Evolutionary conservation across 1,284 basidiomycete genomes (phyloP).

Genomic region (Neolentinus lepideus): DNA sequence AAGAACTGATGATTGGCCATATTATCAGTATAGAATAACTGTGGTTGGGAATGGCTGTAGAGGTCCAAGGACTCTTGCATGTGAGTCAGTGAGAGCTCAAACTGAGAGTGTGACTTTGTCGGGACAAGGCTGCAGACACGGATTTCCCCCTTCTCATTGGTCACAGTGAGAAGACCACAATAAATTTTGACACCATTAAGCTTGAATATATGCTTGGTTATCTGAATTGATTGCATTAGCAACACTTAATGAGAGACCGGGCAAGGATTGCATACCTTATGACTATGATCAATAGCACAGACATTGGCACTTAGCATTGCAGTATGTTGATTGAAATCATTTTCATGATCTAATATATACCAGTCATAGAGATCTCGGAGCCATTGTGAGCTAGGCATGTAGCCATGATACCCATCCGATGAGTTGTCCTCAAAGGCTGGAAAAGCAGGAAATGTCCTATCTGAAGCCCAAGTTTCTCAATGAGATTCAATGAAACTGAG

Average conservation of each 20-base stretch:
- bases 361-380: slow-evolving; percentile 19
- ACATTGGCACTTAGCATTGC: slow-evolving; percentile 16
- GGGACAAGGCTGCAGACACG: slow-evolving; percentile 18
- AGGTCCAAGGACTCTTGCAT: slow-evolving; percentile 14
- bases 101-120: slow-evolving; percentile 22
- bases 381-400: slow-evolving; percentile 16
- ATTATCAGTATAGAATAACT: slow-evolving; percentile 20
- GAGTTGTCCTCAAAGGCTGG: slow-evolving; percentile 13
- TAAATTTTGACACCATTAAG: slow-evolving; percentile 19
- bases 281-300: slow-evolving; percentile 21
- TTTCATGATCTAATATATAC: slow-evolving; percentile 17
- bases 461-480: too few species aligned
- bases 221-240: slow-evolving; percentile 9
- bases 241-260: slow-evolving; percentile 3
- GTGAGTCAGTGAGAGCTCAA: slow-evolving; percentile 12
- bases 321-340: slow-evolving; percentile 18
- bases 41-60: slow-evolving; percentile 15
- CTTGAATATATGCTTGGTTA: slow-evolving; percentile 20
- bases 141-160: slow-evolving; percentile 22
- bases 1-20: slow-evolving; percentile 18
- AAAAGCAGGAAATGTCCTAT: slow-evolving; percentile 9
- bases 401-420: slow-evolving; percentile 14
- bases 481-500: slow-evolving; percentile 1
- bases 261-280: slow-evolving; percentile 14
- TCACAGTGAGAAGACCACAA: slow-evolving; percentile 17